Evolutionary conservation across 2,329 filamentous ascomycete species (phyloP).

Genomic region (Calonectria pteridis): DNA sequence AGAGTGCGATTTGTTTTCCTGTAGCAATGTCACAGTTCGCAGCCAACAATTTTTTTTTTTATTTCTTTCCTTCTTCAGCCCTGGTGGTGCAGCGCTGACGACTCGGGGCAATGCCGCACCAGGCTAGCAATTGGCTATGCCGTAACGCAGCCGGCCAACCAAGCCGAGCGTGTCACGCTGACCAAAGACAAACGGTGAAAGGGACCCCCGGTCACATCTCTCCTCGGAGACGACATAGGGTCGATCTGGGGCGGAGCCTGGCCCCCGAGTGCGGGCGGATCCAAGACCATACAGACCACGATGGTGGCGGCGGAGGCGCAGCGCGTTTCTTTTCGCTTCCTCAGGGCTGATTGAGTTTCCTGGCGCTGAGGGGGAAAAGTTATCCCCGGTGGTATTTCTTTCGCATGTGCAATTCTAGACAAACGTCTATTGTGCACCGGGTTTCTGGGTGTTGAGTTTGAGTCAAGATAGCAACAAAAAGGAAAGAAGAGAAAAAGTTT

Average conservation of each 20-base stretch:
- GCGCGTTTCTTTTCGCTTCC: slow-evolving; percentile 1
- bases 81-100: background rate
- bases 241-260: slow-evolving; percentile 15
- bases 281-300: background rate
- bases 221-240: background rate
- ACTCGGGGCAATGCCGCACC: background rate
- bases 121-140: background rate
- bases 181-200: slow-evolving; percentile 13
- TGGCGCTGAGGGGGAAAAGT: background rate
- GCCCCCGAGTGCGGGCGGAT: slow-evolving; percentile 1
- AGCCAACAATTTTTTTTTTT: background rate
- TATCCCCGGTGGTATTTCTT: background rate
- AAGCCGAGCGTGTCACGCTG: background rate
- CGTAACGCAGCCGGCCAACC: background rate
- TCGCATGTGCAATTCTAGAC: background rate
- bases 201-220: background rate
- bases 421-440: background rate
- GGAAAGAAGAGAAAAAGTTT: background rate
- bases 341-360: background rate
- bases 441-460: background rate
- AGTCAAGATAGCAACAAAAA: background rate
- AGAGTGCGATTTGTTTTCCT: background rate
- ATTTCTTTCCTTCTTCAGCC: background rate
- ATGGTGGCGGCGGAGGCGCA: slow-evolving; percentile 13
- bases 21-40: background rate